A percentile compares a stretch with the other conserved stretches of the same genome.
These are phyloP conservation scores for Alternaria gaisen DNA, from an alignment of 2,329 filamentous ascomycete species.

Conservation along the genomic window DNA sequence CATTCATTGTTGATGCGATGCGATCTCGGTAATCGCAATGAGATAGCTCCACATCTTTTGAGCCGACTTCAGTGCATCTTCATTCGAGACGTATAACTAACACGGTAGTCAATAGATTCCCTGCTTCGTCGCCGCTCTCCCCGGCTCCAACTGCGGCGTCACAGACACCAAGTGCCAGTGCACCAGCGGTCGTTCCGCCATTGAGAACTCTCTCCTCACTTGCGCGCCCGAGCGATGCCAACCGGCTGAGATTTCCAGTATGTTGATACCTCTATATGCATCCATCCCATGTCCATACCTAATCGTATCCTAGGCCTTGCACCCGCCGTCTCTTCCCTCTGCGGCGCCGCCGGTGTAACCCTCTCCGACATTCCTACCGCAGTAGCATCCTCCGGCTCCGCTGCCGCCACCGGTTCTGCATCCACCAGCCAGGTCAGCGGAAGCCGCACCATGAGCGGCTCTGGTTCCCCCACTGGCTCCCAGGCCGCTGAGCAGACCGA, in stretches of 20 bases:
- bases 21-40: neutral
- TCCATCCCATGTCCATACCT: neutral
- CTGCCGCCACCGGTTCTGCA: constrained; percentile 11
- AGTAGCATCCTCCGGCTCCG: constrained; percentile 5
- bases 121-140: constrained; percentile 60
- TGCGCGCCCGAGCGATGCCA: constrained; percentile 54
- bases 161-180: constrained; percentile 63
- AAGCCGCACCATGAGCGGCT: constrained; percentile 8
- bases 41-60: neutral
- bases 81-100: neutral
- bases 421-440: constrained; percentile 11
- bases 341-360: constrained; percentile 38
- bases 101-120: constrained; percentile 44
- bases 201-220: constrained; percentile 51
- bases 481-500: constrained; percentile 17
- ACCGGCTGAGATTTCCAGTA: constrained; percentile 51
- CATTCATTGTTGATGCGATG: neutral
- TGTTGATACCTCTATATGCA: constrained; percentile 21
- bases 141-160: constrained; percentile 57
- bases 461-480: constrained; percentile 13
- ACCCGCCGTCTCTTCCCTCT: constrained; percentile 39
- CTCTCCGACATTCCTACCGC: constrained; percentile 33
- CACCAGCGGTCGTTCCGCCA: constrained; percentile 51
- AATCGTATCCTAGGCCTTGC: constrained; percentile 23
- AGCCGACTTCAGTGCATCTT: neutral